Base-by-base conservation (phyloP, 2,329 filamentous ascomycete species). In the Cadophora sp. region DNA sequence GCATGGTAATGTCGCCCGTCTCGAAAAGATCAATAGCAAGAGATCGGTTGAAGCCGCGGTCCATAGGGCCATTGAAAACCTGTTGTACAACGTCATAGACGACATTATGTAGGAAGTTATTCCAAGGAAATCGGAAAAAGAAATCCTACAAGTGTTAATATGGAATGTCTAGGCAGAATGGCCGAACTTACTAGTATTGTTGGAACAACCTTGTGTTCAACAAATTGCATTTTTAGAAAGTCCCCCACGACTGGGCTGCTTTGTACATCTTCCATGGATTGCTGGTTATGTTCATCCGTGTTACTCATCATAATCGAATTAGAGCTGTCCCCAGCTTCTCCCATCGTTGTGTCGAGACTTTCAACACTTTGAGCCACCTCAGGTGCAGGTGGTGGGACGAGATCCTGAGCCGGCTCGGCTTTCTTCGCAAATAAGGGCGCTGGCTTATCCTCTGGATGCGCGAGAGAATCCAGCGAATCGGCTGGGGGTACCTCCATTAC, bases 71-170 rank as follows among this genome's bases (percentile, higher is more conserved):
- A 78, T 99, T 99, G 80, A 99, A 98, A 0, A 99, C 96, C 82
- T 99, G 96, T 79, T 99, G 96, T 53, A 99, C 93, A 76, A 99
- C 94, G 79, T 99, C 96, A 78, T 99, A 99, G 59, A 99, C 96
- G 53, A 99, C 96, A 77, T 99, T 99, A 81, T 99, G 96, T 55
- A 99, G 86, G 78, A 99, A 99, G 79, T 99, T 99, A 81, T 99
- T 99, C 96, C 96, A 99, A 0, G 96, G 95, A 77, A 98, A 99
- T 68, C 91, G 89, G 83, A 99, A 99, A 82, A 99, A 99, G 83
- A 98, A 98, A 67, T 94, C 92, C 93, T 97, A 72, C 12, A 67
- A 34, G 37, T 29, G 53, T 77, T 70, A 71, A 68, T 75, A 59
- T 24, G 26, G 22, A 46, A 7, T 4, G 2, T 31, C 27, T 63